Conservation (phyloP, 208 protist species). For the Trypanosoma melophagium region DNA sequence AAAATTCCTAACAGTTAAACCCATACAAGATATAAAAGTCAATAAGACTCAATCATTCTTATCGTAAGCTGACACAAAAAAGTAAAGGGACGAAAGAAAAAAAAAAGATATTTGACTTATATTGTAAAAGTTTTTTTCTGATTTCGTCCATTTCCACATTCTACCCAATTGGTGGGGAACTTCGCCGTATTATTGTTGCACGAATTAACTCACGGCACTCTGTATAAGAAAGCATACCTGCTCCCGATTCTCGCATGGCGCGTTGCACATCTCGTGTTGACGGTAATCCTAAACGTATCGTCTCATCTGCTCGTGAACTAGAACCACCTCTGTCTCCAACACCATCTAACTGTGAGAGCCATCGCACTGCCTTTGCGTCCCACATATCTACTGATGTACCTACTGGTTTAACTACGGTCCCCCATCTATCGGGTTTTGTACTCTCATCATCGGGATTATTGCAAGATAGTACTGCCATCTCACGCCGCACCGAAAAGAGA, state of each 20-base stretch:
- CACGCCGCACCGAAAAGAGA: conserved; percentile 45
- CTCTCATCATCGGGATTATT: background rate
- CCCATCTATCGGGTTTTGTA: too few relatives aligned
- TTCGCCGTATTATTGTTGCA: conserved; percentile 53
- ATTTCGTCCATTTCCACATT: background rate
- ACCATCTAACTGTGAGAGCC: conserved; percentile 1
- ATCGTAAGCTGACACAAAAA: too few relatives aligned
- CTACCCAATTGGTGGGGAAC: conserved; percentile 61
- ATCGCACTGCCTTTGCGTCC: conserved; percentile 35
- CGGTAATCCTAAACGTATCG: background rate
- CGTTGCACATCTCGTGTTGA: conserved; percentile 8
- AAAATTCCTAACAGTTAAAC: too few relatives aligned
- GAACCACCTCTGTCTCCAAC: background rate
- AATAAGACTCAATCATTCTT: too few relatives aligned
- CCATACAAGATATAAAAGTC: too few relatives aligned
- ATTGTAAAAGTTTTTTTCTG: too few relatives aligned
- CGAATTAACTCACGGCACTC: conserved; percentile 74
- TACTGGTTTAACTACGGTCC: too few relatives aligned
- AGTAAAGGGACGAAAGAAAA: too few relatives aligned
- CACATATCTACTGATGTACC: conserved; percentile 20
- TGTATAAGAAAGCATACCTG: conserved; percentile 52
- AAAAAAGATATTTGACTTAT: too few relatives aligned
- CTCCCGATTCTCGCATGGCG: conserved; percentile 19
- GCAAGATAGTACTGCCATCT: conserved; percentile 8
- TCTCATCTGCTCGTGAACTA: background rate